Base-by-base conservation (phyloP, 129 eudicot genomes). In the Lactuca saligna region DNA sequence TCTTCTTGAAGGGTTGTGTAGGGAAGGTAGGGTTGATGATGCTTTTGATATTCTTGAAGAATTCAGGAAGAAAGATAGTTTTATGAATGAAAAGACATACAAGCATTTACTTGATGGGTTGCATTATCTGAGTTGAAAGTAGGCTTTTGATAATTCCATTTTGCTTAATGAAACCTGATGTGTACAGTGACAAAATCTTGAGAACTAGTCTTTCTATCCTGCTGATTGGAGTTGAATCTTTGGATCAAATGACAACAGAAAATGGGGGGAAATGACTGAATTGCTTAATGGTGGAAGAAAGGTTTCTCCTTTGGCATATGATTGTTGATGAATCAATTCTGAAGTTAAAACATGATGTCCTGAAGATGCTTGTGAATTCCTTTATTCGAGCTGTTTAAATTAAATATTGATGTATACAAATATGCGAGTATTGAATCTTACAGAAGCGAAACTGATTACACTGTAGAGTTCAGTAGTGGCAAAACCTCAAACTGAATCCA, bases 61-160 rank as follows among this genome's bases (percentile, higher is more conserved):
- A 17, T 77, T 84, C 5, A 86, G 86, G 79, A 87, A 81, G 87
- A 82, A 74, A 69, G 98, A 93, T 82, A 75, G 71, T 61, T 64
- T 39, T 68, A 93, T 93, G 98, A 77, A 82, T 6, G 92, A 86
- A 88, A 89, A 74, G 68, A 87, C 80, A n/a, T 89, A 93, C 49
- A 79, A 76, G 68, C 74, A 67, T 57, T 73, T 93, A 85, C 81
- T 89, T 66, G 66, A 85, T 5, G 85, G 71, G 68, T 72, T 93
- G 80, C 92, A 87, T 73, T 89, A 79, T 85, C 32, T 65, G 42
- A 87, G 69, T 25, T 74, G 76, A 20, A 81, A 80, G 71, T 66
- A 61, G 78, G 16, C 57, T 25, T 39, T 15, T 20, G 48, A 10
- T 38, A 33, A 12, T 8, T 3, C 11, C 15, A 10, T 41, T 32